These are phyloP conservation scores for Cyberlindnera galapagoensis DNA, from an alignment of 805 yeast genomes.

Conservation along the genomic window DNA sequence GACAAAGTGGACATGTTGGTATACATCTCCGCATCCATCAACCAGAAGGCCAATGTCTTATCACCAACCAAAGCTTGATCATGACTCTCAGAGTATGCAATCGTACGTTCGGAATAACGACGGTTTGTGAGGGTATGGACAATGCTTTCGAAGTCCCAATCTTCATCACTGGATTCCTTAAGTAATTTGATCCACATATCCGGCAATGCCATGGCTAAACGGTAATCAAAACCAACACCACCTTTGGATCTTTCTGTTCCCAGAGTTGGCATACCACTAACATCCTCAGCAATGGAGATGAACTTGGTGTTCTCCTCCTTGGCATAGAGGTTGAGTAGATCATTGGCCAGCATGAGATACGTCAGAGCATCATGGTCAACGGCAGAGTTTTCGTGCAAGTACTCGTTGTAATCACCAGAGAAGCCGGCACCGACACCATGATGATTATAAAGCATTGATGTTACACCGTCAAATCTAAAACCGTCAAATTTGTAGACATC, in stretches of 20 bases:
- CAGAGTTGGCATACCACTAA: conserved; percentile 93
- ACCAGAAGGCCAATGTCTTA: conserved; percentile 94
- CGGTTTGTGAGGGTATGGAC: conserved; percentile 81
- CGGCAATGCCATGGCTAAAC: conserved; percentile 95
- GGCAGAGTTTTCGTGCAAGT: conserved; percentile 62
- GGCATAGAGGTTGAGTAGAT: conserved; percentile 52
- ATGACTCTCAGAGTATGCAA: conserved; percentile 90
- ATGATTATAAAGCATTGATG: conserved; percentile 85
- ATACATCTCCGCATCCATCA: conserved; percentile 98
- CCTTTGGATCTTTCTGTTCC: conserved; percentile 70
- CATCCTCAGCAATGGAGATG: conserved; percentile 91
- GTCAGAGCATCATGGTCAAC: conserved; percentile 86
- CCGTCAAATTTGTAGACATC: conserved; percentile 90
- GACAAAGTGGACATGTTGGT: conserved; percentile 83
- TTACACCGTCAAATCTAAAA: conserved; percentile 94
- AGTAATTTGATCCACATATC: conserved; percentile 98
- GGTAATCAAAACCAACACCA: conserved; percentile 90
- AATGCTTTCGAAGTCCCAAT: conserved; percentile 84
- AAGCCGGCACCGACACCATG: conserved; percentile 89
- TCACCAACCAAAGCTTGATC: conserved; percentile 98
- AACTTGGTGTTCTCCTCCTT: conserved; percentile 39
- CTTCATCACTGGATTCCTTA: conserved; percentile 78
- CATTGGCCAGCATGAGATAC: conserved; percentile 88
- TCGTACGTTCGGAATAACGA: conserved; percentile 81
- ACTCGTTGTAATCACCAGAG: conserved; percentile 90